Evolutionary conservation across 805 yeast species (phyloP).

Genomic region (Metschnikowia koreensis): DNA sequence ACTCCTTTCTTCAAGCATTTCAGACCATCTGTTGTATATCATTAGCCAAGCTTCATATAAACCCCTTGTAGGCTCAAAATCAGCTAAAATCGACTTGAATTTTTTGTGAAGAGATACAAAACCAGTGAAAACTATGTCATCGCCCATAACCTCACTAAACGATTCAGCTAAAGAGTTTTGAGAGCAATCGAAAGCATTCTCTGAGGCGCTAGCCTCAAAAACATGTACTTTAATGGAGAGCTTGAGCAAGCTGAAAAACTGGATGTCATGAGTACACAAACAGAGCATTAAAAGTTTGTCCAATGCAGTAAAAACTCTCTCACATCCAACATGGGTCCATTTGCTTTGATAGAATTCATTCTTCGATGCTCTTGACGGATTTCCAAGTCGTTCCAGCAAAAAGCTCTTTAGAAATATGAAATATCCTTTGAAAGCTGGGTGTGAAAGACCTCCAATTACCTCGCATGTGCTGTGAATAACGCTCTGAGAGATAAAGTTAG

Average conservation of each 20-base stretch:
- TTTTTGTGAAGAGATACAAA: slow-evolving; percentile 72
- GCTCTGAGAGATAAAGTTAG: slow-evolving; percentile 27
- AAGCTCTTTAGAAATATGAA: slow-evolving; percentile 36
- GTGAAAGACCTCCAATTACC: slow-evolving; percentile 31
- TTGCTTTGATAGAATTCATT: slow-evolving; percentile 15
- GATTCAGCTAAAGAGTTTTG: slow-evolving; percentile 26
- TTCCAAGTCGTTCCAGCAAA: slow-evolving; percentile 26
- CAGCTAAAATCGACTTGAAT: slow-evolving; percentile 41
- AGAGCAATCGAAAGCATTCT: slow-evolving; percentile 9
- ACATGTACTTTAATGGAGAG: slow-evolving; percentile 35
- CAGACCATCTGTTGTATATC: slow-evolving; percentile 53
- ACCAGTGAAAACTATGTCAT: slow-evolving; percentile 61
- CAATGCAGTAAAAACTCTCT: slow-evolving; percentile 34
- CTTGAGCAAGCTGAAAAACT: slow-evolving; percentile 48
- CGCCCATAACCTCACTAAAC: slow-evolving; percentile 35
- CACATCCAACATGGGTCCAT: slow-evolving; percentile 17
- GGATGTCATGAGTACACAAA: slow-evolving; percentile 50
- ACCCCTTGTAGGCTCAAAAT: slow-evolving; percentile 37
- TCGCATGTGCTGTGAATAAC: slow-evolving; percentile 36
- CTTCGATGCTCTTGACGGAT: slow-evolving; percentile 8
- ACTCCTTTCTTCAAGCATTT: slow-evolving; percentile 25
- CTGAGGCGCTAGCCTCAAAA: slow-evolving; percentile 15
- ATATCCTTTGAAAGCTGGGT: slow-evolving; percentile 35
- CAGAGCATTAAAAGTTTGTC: slow-evolving; percentile 54
- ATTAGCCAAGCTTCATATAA: slow-evolving; percentile 39